phyloP scores from a whole-genome alignment of 495 filamentous ascomycete genomes.

The Neurospora sp. region DNA sequence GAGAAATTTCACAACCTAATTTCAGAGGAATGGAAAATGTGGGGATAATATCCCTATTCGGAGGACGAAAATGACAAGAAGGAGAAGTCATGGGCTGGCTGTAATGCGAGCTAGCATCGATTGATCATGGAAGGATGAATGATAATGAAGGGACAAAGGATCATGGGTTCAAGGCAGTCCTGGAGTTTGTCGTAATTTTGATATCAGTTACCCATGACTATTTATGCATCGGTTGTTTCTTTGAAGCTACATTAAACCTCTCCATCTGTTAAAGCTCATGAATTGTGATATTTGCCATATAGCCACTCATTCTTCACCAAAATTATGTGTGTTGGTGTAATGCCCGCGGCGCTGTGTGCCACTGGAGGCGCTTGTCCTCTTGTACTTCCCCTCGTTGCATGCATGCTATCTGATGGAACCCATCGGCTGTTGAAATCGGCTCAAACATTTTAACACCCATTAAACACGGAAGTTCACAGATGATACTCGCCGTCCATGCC shows the following conservation, averaged over 20 bases:
- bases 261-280: background rate
- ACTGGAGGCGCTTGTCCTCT: background rate
- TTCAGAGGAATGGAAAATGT: background rate
- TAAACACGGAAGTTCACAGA: too few species aligned
- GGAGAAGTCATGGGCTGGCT: background rate
- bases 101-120: background rate
- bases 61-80: background rate
- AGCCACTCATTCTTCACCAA: background rate
- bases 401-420: too few species aligned
- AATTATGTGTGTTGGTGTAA: background rate
- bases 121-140: background rate
- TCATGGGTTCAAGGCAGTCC: background rate
- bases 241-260: background rate
- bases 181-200: background rate
- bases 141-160: background rate
- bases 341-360: background rate
- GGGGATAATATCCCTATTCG: background rate
- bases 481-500: background rate
- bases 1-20: background rate
- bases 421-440: background rate
- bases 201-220: background rate
- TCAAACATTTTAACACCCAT: background rate
- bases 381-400: background rate
- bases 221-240: background rate
- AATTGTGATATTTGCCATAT: background rate